Evolutionary conservation across 164 flowering plant genomes (phyloP).

Genomic region (Tetracentron sinense): DNA sequence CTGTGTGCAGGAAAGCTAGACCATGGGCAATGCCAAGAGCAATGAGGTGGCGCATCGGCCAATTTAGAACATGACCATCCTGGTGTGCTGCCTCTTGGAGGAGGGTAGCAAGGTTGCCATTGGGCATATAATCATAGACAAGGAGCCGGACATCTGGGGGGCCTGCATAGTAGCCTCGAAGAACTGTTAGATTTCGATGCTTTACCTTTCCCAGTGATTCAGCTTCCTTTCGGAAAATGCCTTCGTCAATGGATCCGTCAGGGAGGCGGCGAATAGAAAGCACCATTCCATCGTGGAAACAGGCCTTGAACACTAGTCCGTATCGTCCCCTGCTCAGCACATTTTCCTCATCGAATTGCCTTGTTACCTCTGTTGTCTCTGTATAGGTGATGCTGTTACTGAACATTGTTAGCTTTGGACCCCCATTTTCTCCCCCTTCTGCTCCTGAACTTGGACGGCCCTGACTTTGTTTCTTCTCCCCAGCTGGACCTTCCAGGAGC

Average conservation of each 20-base stretch:
- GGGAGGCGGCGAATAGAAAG: slow-evolving; percentile 74
- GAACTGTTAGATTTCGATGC: slow-evolving; percentile 82
- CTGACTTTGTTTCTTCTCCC: slow-evolving; percentile 79
- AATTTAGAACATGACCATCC: slow-evolving; percentile 86
- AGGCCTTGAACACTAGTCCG: slow-evolving; percentile 79
- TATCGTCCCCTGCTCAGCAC: slow-evolving; percentile 64
- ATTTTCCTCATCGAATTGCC: slow-evolving; percentile 88
- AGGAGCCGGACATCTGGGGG: slow-evolving; percentile 69
- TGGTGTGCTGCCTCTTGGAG: slow-evolving; percentile 93
- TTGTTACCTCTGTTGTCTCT: slow-evolving; percentile 76
- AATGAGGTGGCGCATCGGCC: slow-evolving; percentile 97
- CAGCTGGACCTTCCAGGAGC: slow-evolving; percentile 38
- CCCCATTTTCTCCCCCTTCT: slow-evolving; percentile 55
- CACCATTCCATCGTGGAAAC: slow-evolving; percentile 73
- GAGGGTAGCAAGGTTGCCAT: slow-evolving; percentile 80
- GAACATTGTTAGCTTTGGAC: slow-evolving; percentile 85
- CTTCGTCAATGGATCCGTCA: slow-evolving; percentile 47
- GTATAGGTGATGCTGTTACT: slow-evolving; percentile 61
- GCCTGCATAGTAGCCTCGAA: slow-evolving; percentile 84
- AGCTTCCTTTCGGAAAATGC: slow-evolving; percentile 61
- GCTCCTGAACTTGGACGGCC: slow-evolving; percentile 47
- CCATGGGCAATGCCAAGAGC: slow-evolving; percentile 94
- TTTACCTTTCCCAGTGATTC: slow-evolving; percentile 68
- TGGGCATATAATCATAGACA: slow-evolving; percentile 95
- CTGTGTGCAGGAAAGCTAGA: slow-evolving; percentile 59